Evolutionary conservation across 2,329 filamentous ascomycete genomes (phyloP), one percentile per base, ranked within the genome.

Genomic region (Monosporascus sp.): DNA sequence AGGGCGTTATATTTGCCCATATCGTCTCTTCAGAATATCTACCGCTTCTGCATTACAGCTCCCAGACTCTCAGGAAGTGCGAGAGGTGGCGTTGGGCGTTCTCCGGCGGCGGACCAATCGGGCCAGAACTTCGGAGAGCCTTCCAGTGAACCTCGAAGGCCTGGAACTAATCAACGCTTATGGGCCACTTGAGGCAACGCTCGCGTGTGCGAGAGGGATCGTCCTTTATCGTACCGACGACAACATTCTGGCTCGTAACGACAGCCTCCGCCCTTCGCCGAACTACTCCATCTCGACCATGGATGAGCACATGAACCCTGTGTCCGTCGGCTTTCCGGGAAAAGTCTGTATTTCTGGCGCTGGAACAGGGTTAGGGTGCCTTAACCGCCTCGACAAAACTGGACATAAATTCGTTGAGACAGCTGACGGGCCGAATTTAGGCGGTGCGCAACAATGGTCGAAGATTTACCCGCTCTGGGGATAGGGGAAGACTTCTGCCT

Each of bases 291-390:
- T 68, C 26, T 74, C 71, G 52, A 67, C 78, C 38, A 20, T 77
- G 0, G 74, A 76, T 53, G 50, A 65, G 5, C 31, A 72, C 2
- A 58, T 63, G n/a, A 43, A 66, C 14, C 58, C 66, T 1, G 55
- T 73, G 7, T 72, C 75, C 1, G 47, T 66, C 6, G 74, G 74
- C 0, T 54, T 72, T 1, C 57, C 67, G 1, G 76, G 77, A 2
- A 73, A 78, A 57, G 65, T 79, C 14, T 66, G 51, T 18, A 64
- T 78, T 40, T 68, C 59, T 18, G 73, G 73, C 1, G 52, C 59
- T 2, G 70, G 69, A 5, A 60, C 71, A 2, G 60, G 60, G 3
- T n/a, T 56, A 1, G 61, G 54, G 1, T 52, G 49, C 47, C 14
- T 48, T 15, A 35, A 52, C 15, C 37, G n/a, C 3, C 38, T 46